Evolutionary conservation across 495 filamentous ascomycete genomes (phyloP).

Genomic region (Symbiotaphrina buchneri): DNA sequence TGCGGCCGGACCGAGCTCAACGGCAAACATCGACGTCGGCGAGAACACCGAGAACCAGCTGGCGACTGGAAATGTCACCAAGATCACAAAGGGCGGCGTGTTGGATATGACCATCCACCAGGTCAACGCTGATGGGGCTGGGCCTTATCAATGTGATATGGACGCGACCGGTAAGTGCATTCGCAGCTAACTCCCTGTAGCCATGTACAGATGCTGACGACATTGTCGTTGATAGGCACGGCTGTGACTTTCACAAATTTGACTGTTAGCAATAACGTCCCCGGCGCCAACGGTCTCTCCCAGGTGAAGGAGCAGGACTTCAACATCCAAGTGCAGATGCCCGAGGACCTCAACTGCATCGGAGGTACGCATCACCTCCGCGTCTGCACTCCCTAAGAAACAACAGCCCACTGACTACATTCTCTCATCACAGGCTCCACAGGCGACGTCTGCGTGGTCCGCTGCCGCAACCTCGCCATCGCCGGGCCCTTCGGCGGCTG

Average conservation of each 20-base stretch:
- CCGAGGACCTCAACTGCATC: slow-evolving; percentile 15
- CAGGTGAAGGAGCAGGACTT: slow-evolving; percentile 21
- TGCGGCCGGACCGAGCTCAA: slow-evolving; percentile 25
- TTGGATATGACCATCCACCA: slow-evolving; percentile 28
- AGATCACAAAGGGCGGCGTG: slow-evolving; percentile 21
- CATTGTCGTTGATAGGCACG: slow-evolving; percentile 10
- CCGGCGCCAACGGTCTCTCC: slow-evolving; percentile 21
- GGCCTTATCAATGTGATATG: slow-evolving; percentile 24
- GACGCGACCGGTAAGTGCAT: slow-evolving; percentile 18
- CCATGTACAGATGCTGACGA: slow-evolving; percentile 9
- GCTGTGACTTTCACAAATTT: slow-evolving; percentile 18
- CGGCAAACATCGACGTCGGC: slow-evolving; percentile 29
- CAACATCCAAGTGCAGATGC: slow-evolving; percentile 22
- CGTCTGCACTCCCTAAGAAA: too few species aligned
- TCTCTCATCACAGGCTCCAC: too few species aligned
- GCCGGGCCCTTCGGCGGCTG: too few species aligned
- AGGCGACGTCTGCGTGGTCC: too few species aligned
- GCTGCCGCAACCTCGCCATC: too few species aligned
- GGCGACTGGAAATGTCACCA: slow-evolving; percentile 20
- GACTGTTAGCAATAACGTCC: slow-evolving; percentile 20
- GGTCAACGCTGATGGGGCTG: slow-evolving; percentile 26
- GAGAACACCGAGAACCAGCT: slow-evolving; percentile 27
- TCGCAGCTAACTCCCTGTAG: slow-evolving; percentile 20
- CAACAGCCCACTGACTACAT: too few species aligned
- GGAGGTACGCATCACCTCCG: slow-evolving; percentile 15